phyloP scores from a whole-genome alignment of 176 grass and related monocot genomes.

The Aegilops speltoides region DNA sequence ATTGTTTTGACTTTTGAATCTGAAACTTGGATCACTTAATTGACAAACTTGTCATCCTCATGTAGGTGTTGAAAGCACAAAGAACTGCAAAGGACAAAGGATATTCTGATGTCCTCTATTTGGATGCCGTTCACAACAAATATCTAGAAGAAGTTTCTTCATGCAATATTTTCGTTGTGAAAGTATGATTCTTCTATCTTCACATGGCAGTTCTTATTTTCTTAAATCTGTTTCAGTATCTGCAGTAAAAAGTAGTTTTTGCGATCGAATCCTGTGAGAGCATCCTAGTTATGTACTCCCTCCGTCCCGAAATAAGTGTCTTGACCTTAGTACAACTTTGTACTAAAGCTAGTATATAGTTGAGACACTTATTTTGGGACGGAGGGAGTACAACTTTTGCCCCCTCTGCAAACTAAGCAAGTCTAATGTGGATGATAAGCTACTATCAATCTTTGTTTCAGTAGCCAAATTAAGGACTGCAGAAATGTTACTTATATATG shows the following conservation, averaged over 20 bases:
- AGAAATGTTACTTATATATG: not conserved
- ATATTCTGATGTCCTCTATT: constrained; percentile 92
- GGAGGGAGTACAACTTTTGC: not conserved
- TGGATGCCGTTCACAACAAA: constrained; percentile 80
- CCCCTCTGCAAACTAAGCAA: not conserved
- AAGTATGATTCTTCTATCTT: constrained; percentile 65
- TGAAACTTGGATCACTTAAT: not conserved
- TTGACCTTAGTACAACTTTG: too few species aligned
- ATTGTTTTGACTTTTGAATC: not conserved
- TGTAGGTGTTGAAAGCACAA: constrained; percentile 86
- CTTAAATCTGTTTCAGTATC: not conserved
- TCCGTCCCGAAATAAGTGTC: too few species aligned
- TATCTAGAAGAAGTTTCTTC: constrained; percentile 96
- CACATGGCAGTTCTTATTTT: not conserved
- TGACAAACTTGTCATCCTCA: not conserved
- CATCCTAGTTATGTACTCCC: not conserved
- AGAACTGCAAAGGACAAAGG: constrained; percentile 77
- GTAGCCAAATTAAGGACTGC: not conserved
- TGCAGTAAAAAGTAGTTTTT: constrained; percentile 19
- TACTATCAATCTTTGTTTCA: not conserved
- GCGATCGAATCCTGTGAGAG: not conserved
- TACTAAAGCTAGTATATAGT: too few species aligned
- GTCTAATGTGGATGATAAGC: not conserved
- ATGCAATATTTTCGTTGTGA: constrained; percentile 88
- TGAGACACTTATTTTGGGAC: too few species aligned